A percentile compares a stretch with the other conserved stretches of the same genome.
phyloP scores from a whole-genome alignment of 805 yeast genomes.

The Starmerella khaoyaiensis region DNA sequence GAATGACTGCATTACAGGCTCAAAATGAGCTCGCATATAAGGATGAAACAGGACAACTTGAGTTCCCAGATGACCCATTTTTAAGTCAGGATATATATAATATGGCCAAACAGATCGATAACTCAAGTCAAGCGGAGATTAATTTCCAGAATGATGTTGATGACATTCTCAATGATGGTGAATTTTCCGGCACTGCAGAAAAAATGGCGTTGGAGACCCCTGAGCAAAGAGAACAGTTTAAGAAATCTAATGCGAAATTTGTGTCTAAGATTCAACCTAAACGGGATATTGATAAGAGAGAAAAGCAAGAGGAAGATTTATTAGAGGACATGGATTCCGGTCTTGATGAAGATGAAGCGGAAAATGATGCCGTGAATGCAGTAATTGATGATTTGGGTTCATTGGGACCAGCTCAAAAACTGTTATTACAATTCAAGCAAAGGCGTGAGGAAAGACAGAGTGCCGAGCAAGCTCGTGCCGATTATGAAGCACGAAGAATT shows the following conservation, averaged over 20 bases:
- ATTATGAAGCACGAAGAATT: conserved; percentile 23
- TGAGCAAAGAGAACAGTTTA: conserved; percentile 6
- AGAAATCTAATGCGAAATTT: not conserved
- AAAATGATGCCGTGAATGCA: conserved; percentile 3
- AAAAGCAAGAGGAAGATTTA: conserved; percentile 16
- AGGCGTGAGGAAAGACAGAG: conserved; percentile 18
- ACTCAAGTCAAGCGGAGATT: conserved; percentile 24
- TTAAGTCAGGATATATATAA: conserved; percentile 18
- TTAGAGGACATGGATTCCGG: conserved; percentile 4
- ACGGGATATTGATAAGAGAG: conserved; percentile 10
- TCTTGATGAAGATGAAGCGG: conserved; percentile 1
- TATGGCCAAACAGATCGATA: conserved; percentile 22
- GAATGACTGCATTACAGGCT: conserved; percentile 5
- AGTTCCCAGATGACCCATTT: conserved; percentile 20
- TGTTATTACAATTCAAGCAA: conserved; percentile 19
- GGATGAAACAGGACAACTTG: conserved; percentile 15
- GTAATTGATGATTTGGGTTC: conserved; percentile 1
- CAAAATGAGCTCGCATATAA: conserved; percentile 11
- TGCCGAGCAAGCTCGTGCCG: conserved; percentile 24
- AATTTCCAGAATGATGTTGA: conserved; percentile 23
- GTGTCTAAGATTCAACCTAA: conserved; percentile 3
- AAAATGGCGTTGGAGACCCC: conserved; percentile 10
- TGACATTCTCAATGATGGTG: conserved; percentile 21
- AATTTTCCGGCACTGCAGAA: conserved; percentile 19
- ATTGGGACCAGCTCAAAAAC: conserved; percentile 21